Percentiles rank a stretch among this genome's conserved stretches.
These are phyloP conservation scores for Exophiala oligosperma DNA, from an alignment of 2,329 filamentous ascomycete species.

Conservation along the genomic window DNA sequence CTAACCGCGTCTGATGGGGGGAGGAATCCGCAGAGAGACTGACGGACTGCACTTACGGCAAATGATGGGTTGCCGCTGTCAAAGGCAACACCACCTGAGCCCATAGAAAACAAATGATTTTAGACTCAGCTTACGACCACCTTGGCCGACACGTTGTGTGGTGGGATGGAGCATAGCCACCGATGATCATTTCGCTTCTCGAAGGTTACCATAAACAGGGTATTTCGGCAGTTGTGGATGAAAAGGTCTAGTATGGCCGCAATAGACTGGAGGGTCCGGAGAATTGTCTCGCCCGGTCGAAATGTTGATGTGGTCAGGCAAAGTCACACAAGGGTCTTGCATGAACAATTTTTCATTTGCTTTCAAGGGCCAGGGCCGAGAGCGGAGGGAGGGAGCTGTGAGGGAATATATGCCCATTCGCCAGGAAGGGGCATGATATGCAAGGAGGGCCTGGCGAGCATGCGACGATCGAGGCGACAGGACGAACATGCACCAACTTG, in stretches of 20 bases:
- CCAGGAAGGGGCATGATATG: no score
- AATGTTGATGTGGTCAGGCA: background rate
- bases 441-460: no score
- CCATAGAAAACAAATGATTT: background rate
- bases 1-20: background rate
- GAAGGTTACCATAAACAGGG: background rate
- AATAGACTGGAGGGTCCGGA: background rate
- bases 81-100: background rate
- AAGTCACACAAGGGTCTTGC: background rate
- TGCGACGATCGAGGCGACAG: no score
- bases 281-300: background rate
- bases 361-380: no score
- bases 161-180: constrained; percentile 10
- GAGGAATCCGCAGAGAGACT: background rate
- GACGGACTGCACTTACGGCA: background rate
- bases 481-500: no score
- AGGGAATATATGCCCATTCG: no score
- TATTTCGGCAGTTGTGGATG: constrained; percentile 14
- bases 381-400: no score
- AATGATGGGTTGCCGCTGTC: background rate
- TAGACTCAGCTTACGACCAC: background rate
- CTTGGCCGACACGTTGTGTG: background rate
- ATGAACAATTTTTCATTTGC: background rate
- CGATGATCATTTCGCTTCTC: constrained; percentile 16
- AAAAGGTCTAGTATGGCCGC: background rate